phyloP scores from a whole-genome alignment of 306 rosid genomes.

The Quercus bicolor region DNA sequence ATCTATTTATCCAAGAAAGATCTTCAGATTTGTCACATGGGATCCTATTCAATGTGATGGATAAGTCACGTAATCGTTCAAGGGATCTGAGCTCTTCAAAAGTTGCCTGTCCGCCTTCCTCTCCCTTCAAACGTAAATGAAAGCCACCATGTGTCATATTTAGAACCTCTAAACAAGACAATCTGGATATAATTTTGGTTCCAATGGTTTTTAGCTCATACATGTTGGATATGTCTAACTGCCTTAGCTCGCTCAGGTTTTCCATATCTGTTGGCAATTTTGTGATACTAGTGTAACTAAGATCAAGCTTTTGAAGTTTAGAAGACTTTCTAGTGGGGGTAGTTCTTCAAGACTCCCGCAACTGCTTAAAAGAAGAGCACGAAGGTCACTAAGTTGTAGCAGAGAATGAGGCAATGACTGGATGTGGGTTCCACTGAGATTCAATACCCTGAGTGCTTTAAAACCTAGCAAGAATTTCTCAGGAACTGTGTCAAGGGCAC shows the following conservation, averaged over 20 bases:
- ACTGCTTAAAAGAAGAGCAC: constrained; percentile 5
- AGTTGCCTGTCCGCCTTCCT: not conserved
- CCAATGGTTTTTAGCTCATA: not conserved
- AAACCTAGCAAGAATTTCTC: constrained; percentile 8
- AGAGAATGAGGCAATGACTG: constrained; percentile 1
- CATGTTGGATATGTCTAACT: constrained; percentile 12
- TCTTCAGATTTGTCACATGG: not conserved
- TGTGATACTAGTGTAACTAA: not conserved
- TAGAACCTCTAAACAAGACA: constrained; percentile 13
- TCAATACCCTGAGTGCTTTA: constrained; percentile 5
- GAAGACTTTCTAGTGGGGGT: constrained; percentile 3
- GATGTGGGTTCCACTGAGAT: constrained; percentile 1
- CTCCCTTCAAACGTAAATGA: not conserved
- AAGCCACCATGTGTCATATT: constrained; percentile 9
- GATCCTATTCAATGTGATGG: constrained; percentile 2
- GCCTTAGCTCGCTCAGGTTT: constrained; percentile 10
- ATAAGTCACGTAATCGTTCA: not conserved
- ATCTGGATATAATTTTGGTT: constrained; percentile 5
- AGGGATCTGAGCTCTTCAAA: constrained; percentile 20
- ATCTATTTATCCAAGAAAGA: not conserved
- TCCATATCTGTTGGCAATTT: constrained; percentile 15
- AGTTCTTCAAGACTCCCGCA: constrained; percentile 12
- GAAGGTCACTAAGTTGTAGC: constrained; percentile 1
- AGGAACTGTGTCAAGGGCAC: not conserved
- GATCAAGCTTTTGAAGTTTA: constrained; percentile 16